Evolutionary conservation across 257 asterid genomes (phyloP).

Genomic region (Forsythia suspensa): DNA sequence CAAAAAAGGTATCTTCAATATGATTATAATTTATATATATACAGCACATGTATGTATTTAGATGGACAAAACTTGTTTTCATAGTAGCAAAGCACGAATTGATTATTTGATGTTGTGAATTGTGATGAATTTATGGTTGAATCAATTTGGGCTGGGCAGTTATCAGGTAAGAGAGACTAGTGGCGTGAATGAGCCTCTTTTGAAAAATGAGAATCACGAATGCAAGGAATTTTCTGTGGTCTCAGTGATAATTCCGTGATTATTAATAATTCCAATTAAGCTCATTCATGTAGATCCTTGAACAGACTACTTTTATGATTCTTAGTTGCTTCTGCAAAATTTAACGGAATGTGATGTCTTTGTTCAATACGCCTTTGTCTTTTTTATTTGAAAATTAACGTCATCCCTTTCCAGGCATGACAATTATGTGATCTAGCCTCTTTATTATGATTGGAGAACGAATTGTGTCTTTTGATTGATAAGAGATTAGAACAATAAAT

Average conservation of each 20-base stretch:
- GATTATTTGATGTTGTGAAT: background rate
- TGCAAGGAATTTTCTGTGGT: slow-evolving; percentile 54
- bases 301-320: background rate
- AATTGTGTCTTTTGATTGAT: too few species aligned
- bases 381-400: too few species aligned
- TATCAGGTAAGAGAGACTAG: slow-evolving; percentile 33
- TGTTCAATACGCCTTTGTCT: background rate
- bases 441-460: too few species aligned
- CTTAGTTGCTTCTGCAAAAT: background rate
- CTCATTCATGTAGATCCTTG: background rate
- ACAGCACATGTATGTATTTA: background rate
- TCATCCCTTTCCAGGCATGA: background rate
- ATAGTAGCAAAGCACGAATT: background rate
- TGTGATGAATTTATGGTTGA: background rate
- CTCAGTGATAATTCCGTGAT: slow-evolving; percentile 75
- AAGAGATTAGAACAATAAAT: too few species aligned
- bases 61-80: background rate
- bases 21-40: background rate
- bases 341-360: background rate
- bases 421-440: background rate
- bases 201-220: slow-evolving; percentile 32
- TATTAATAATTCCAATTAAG: slow-evolving; percentile 7
- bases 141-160: slow-evolving; percentile 32
- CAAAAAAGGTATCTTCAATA: slow-evolving; percentile 31
- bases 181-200: slow-evolving; percentile 49